Conservation (phyloP, 345 rosid genomes). For the Eucalyptus lansdowneana region DNA sequence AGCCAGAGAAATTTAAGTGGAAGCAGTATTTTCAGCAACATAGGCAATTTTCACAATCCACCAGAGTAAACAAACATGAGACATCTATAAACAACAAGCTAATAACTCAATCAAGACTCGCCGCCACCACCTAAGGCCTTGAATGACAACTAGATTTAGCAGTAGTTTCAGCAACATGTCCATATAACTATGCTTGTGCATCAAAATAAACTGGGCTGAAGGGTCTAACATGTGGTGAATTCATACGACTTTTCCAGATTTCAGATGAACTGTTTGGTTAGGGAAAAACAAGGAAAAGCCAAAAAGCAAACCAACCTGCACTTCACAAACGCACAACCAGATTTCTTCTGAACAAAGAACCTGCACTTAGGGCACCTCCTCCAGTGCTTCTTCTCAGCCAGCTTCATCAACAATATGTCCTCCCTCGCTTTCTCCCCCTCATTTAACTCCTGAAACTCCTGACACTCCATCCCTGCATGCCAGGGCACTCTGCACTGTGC, state of each 20-base stretch:
- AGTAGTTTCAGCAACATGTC: too few species aligned
- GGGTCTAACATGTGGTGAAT: neutral
- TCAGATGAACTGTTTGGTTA: neutral
- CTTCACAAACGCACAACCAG: constrained; percentile 20
- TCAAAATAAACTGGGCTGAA: constrained; percentile 2
- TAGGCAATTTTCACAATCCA: neutral
- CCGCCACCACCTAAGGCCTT: neutral
- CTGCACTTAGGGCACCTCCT: constrained; percentile 29
- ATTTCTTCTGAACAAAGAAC: constrained; percentile 24
- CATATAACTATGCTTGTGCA: neutral
- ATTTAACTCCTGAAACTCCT: constrained; percentile 18
- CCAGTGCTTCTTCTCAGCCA: constrained; percentile 20
- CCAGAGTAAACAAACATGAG: neutral
- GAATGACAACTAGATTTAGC: neutral
- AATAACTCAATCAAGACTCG: neutral
- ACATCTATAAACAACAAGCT: neutral
- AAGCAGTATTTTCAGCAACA: neutral
- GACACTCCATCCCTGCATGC: constrained; percentile 28
- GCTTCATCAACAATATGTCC: constrained; percentile 11
- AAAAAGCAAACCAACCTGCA: neutral
- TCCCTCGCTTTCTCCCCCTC: constrained; percentile 24
- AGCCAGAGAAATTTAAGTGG: neutral
- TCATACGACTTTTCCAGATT: neutral
- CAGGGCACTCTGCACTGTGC: constrained; percentile 36
- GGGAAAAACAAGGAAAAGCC: neutral